Percentiles rank a stretch among this genome's conserved stretches.
phyloP scores from a whole-genome alignment of 2,329 filamentous ascomycete genomes.

The Exophiala sp. region DNA sequence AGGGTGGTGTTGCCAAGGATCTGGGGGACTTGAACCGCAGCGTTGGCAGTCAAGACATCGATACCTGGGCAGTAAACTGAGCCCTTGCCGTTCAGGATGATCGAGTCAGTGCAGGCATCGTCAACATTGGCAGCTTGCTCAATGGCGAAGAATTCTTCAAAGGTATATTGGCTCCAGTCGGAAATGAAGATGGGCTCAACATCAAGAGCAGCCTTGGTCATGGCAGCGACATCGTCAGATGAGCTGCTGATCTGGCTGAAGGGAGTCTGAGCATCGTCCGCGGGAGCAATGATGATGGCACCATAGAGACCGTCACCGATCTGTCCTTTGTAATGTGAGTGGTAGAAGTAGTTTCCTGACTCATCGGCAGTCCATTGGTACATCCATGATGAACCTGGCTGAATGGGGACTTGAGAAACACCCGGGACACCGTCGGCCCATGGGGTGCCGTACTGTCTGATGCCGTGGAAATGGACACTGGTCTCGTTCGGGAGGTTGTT shows the following conservation, averaged over 20 bases:
- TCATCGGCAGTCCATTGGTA: constrained; percentile 54
- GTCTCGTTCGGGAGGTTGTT: constrained; percentile 64
- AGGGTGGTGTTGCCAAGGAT: constrained; percentile 30
- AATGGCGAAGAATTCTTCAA: constrained; percentile 40
- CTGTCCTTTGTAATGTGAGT: constrained; percentile 63
- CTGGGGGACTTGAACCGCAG: constrained; percentile 31
- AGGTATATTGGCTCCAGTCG: constrained; percentile 57
- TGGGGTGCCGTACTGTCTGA: constrained; percentile 73
- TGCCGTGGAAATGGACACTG: constrained; percentile 73
- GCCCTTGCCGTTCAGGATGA: constrained; percentile 62
- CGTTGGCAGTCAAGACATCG: constrained; percentile 43
- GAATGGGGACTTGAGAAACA: constrained; percentile 65
- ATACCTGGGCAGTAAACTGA: constrained; percentile 50
- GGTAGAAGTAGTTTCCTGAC: constrained; percentile 63
- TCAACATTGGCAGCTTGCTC: constrained; percentile 35
- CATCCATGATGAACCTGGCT: constrained; percentile 59
- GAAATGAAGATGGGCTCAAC: constrained; percentile 51
- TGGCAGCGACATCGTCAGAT: constrained; percentile 38
- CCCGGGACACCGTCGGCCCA: constrained; percentile 70
- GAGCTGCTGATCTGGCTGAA: constrained; percentile 47
- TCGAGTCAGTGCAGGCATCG: constrained; percentile 56
- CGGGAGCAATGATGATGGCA: constrained; percentile 57
- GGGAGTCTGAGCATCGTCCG: constrained; percentile 40
- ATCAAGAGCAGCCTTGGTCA: constrained; percentile 49
- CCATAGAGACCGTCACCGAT: constrained; percentile 68